These are phyloP conservation scores for Diaporthe citriasiana DNA, from an alignment of 2,329 filamentous ascomycete species.

Conservation along the genomic window DNA sequence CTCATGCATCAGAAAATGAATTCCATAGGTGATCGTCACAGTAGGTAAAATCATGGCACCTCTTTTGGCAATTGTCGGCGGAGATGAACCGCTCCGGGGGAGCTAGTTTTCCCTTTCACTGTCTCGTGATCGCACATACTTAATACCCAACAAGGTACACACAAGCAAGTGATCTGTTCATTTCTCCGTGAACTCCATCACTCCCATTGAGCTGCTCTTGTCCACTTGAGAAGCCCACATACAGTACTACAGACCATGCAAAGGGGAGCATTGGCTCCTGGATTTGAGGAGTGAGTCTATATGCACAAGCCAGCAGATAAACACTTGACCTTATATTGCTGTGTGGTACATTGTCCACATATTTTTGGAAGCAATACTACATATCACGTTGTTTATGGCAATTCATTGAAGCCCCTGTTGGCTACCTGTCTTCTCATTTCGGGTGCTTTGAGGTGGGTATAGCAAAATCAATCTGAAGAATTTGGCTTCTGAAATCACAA, in stretches of 20 bases:
- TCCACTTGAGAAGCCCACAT: background rate
- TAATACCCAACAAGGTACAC: background rate
- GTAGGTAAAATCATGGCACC: background rate
- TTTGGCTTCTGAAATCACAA: no score
- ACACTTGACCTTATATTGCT: no score
- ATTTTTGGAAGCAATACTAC: no score
- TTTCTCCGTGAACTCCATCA: background rate
- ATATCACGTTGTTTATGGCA: no score
- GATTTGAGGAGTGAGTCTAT: background rate
- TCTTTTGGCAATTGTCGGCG: conserved; percentile 14
- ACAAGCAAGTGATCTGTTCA: background rate
- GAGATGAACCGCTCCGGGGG: background rate
- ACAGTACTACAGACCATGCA: background rate
- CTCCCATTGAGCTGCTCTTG: background rate
- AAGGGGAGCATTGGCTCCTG: background rate
- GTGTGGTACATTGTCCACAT: background rate
- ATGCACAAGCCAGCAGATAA: no score
- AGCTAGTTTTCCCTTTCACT: background rate
- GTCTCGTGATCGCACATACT: background rate
- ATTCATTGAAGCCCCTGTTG: no score
- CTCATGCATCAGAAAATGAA: background rate
- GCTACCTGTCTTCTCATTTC: no score
- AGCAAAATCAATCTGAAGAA: background rate
- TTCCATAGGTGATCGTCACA: background rate
- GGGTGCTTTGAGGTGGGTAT: background rate